Conservation (phyloP, 2,329 filamentous ascomycete genomes). For the Knufia fluminis region DNA sequence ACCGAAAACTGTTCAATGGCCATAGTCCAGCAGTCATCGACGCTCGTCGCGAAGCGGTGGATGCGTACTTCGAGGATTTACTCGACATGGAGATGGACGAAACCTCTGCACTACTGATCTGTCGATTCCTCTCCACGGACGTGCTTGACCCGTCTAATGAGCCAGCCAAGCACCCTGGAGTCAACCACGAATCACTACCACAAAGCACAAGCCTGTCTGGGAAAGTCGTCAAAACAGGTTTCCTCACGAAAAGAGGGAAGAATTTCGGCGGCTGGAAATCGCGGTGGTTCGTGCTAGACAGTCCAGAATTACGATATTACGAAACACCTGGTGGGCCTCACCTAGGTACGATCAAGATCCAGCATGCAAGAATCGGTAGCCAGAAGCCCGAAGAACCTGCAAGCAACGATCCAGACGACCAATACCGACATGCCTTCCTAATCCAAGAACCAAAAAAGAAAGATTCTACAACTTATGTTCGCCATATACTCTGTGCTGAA, state of each 20-base stretch:
- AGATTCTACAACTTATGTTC: conserved; percentile 76
- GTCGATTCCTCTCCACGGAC: conserved; percentile 70
- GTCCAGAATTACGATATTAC: conserved; percentile 73
- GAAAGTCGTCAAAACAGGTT: conserved; percentile 70
- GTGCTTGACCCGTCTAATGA: conserved; percentile 42
- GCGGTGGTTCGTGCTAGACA: conserved; percentile 60
- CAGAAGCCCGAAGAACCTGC: conserved; percentile 57
- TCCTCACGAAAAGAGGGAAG: conserved; percentile 92
- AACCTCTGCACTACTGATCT: conserved; percentile 67
- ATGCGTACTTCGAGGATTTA: conserved; percentile 75
- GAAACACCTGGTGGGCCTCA: conserved; percentile 85
- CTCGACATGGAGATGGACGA: conserved; percentile 75
- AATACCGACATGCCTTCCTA: conserved; percentile 93
- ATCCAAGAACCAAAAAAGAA: conserved; percentile 95
- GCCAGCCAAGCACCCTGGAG: conserved; percentile 23
- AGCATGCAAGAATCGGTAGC: conserved; percentile 86
- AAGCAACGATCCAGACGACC: conserved; percentile 63
- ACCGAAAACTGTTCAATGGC: conserved; percentile 76
- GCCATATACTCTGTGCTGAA: conserved; percentile 91
- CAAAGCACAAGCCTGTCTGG: conserved; percentile 48
- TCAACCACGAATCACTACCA: conserved; percentile 25
- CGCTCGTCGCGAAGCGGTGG: conserved; percentile 68
- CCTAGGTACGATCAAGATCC: conserved; percentile 85
- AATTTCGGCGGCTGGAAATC: conserved; percentile 99
- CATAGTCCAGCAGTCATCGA: conserved; percentile 92